Conservation (phyloP, 371 early-diverging fungal genomes). For the Saksenaea vasiformis region DNA sequence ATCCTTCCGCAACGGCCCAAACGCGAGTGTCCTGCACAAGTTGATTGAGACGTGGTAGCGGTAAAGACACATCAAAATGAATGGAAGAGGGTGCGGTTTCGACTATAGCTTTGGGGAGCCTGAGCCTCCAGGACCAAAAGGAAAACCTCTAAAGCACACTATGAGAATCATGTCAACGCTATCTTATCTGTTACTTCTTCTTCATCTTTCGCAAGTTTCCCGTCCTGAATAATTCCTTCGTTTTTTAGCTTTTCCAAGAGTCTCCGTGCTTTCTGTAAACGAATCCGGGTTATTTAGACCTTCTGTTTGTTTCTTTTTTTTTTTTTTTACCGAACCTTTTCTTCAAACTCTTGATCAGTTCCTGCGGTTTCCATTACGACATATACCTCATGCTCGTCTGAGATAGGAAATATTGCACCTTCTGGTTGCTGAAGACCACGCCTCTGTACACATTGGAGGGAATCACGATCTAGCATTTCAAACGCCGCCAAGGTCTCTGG, state of each 20-base stretch:
- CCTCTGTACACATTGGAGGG: conserved; percentile 59
- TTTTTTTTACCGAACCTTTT: conserved; percentile 37
- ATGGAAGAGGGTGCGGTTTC: conserved; percentile 61
- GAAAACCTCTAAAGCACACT: conserved; percentile 21
- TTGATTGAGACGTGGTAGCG: conserved; percentile 77
- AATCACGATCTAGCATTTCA: conserved; percentile 87
- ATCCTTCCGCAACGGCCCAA: conserved; percentile 49
- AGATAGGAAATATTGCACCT: conserved; percentile 54
- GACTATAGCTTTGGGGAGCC: conserved; percentile 35
- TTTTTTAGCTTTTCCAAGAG: conserved; percentile 64
- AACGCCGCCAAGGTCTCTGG: conserved; percentile 90
- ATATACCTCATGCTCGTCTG: conserved; percentile 68
- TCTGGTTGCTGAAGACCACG: conserved; percentile 53
- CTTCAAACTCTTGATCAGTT: conserved; percentile 80
- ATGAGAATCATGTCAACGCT: conserved; percentile 34
- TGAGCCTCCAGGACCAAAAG: conserved; percentile 42
- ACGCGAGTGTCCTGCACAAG: conserved; percentile 71
- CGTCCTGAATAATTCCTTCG: conserved; percentile 67
- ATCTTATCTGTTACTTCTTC: conserved; percentile 22
- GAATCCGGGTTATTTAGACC: not conserved
- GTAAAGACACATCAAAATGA: conserved; percentile 83
- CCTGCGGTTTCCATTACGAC: conserved; percentile 91
- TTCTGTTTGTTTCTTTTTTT: not conserved
- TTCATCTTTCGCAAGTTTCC: conserved; percentile 65
- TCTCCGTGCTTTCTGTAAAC: conserved; percentile 55